Evolutionary conservation across 768 basidiomycete species (phyloP), one percentile per base, ranked within the genome.

Genomic region (Tylopilus rubrobrunneus): DNA sequence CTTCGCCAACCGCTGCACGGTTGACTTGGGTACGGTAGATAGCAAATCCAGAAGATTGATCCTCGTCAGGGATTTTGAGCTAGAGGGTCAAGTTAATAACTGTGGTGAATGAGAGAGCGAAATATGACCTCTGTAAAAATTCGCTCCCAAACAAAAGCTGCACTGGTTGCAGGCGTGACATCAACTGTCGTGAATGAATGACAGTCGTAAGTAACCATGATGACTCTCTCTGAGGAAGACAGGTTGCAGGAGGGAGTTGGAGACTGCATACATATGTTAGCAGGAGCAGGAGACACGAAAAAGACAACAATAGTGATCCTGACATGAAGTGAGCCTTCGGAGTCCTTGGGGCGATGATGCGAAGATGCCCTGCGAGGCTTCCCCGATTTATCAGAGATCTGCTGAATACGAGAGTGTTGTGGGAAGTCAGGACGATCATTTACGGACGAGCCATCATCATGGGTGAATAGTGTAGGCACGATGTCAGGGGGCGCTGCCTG

Each of bases 21-120:
- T 89, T 90, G 62, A 97, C 87, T 70, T 91, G 89, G 1, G 93
- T 96, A 56, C 85, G 87, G 74, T 90, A 93, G 51, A 98, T 87
- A 25, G 85, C 82, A 66, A 86, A 86, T 28, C 79, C 82, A 8
- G 65, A 53, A 8, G 77, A 68, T 65, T 89, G 85, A 52, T 96
- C 91, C 55, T 95, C 94, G 62, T 92, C 91, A 36, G 79, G 77
- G 41, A 98, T 87, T 65, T 84, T 82, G 56, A 93, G 74, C 90
- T 92, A 57, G 7, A 56, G 43, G 27, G 39, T 31, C 14, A 15
- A 31, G 46, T 54, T 42, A 64, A 36, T 48, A 49, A 41, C 12
- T 21, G 27, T 33, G 11, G 36, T 34, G 48, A 45, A 49, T 17
- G 28, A 57, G 49, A 11, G 51, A 37, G 6, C 37, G 45, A 41